Evolutionary conservation across 2,329 filamentous ascomycete species (phyloP), one percentile per base, ranked within the genome.

Genomic region (Pseudonectria foliicola): DNA sequence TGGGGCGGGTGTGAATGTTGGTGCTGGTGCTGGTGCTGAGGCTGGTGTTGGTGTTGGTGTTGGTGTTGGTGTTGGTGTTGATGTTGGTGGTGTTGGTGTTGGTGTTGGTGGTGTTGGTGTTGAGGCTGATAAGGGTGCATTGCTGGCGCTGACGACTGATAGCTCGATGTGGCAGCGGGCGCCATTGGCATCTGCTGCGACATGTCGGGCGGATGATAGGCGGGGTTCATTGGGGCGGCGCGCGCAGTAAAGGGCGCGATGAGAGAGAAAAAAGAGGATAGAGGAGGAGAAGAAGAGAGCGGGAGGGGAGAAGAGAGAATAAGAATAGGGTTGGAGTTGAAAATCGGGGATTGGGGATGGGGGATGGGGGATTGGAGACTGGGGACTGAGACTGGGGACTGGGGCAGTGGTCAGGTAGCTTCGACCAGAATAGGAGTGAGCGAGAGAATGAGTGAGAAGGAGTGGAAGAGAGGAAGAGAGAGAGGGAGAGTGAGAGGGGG

Each of bases 131-230:
- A 43, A 33, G 42, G 21, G 36, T 52, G 40, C 43, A 51, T 45
- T 27, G 50, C 37, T 31, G 49, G 43, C 26, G 46, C 31, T 23
- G 31, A 40, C 35, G 48, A 40, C 27, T 44, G 34, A 37, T 57
- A 58, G 27, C 48, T 47, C 29, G 46, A 38, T 18, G 40, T 13
- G 7, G 30, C 35, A 30, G 31, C 31, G 27, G 43, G 42, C 14
- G 49, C 36, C 34, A 54, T 36, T 31, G 56, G 50, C 38, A 54
- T 45, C 34, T 52, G 54, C 45, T 59, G 57, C 28, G 55, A 48
- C 50, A 55, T 52, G 35, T 57, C 50, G 34, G 55, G 39, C 25
- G 43, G 50, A 29, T 48, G 50, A 38, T 59, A 59, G 41, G 46
- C 38, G 23, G 52, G 51, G 38, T 56, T 57, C 57, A 60, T 60